Conservation (phyloP, 768 basidiomycete species). For the Rhizopogon sp. region DNA sequence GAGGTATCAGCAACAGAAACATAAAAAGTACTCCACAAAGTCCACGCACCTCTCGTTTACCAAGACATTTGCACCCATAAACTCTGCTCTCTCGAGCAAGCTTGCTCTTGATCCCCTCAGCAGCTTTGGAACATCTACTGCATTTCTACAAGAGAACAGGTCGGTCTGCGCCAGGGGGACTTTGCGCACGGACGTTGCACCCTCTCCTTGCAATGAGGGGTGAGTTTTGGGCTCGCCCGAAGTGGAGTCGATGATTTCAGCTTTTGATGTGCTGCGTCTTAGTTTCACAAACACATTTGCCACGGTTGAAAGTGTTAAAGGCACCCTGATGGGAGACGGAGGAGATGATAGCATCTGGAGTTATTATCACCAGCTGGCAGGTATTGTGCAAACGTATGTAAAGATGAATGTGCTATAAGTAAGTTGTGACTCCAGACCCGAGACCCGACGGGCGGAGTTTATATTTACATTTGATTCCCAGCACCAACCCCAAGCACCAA, state of each 20-base stretch:
- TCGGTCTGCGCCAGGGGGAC: slow-evolving; percentile 34
- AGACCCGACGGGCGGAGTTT: not conserved
- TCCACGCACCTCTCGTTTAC: slow-evolving; percentile 63
- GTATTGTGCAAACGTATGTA: not conserved
- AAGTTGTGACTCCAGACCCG: no score
- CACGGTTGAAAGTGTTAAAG: slow-evolving; percentile 30
- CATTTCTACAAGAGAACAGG: slow-evolving; percentile 53
- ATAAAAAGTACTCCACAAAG: not conserved
- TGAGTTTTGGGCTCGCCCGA: slow-evolving; percentile 38
- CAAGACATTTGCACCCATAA: slow-evolving; percentile 53
- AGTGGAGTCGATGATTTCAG: slow-evolving; percentile 27
- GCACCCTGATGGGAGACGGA: slow-evolving; percentile 16
- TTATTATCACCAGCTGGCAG: not conserved
- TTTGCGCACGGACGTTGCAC: slow-evolving; percentile 19
- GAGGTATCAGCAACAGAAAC: slow-evolving; percentile 1
- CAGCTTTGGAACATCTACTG: slow-evolving; percentile 55
- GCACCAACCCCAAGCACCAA: no score
- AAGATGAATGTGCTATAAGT: not conserved
- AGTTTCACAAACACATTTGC: slow-evolving; percentile 53
- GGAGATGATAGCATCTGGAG: slow-evolving; percentile 17
- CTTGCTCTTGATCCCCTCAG: slow-evolving; percentile 49
- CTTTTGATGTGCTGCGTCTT: slow-evolving; percentile 29
- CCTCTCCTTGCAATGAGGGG: slow-evolving; percentile 23
- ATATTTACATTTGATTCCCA: not conserved
- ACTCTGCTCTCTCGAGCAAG: slow-evolving; percentile 45